phyloP scores from a whole-genome alignment of 768 basidiomycete genomes.

The Suillus placidus region DNA sequence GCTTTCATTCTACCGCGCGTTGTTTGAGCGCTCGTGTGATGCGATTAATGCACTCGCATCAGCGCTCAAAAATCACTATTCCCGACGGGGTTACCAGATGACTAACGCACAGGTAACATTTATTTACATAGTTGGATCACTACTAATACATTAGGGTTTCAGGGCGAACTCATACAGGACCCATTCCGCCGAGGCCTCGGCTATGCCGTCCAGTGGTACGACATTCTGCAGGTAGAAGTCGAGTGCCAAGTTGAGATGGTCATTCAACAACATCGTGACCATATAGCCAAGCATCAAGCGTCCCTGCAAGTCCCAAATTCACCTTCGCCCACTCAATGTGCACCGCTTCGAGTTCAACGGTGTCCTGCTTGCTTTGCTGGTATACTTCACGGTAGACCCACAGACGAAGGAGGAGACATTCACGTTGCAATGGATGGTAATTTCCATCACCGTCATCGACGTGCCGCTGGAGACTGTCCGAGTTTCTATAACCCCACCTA shows the following conservation, averaged over 20 bases:
- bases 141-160: neutral
- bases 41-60: too few relatives aligned
- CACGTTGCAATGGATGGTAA: constrained; percentile 42
- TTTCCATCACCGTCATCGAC: constrained; percentile 41
- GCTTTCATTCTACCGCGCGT: too few relatives aligned
- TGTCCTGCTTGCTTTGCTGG: neutral
- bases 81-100: too few relatives aligned
- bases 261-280: constrained; percentile 5
- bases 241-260: constrained; percentile 18
- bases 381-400: neutral
- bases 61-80: too few relatives aligned
- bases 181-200: constrained; percentile 33
- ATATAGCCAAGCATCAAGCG: neutral
- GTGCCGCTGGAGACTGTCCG: constrained; percentile 34
- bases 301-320: neutral
- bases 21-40: too few relatives aligned
- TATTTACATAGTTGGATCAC: too few relatives aligned
- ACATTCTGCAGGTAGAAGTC: constrained; percentile 21
- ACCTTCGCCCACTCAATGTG: neutral
- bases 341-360: neutral
- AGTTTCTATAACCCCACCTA: too few relatives aligned
- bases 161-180: constrained; percentile 32
- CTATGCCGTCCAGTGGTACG: constrained; percentile 34
- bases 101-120: too few relatives aligned
- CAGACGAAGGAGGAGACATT: constrained; percentile 35